Percentiles rank a stretch among this genome's conserved stretches.
phyloP scores from a whole-genome alignment of 2,329 filamentous ascomycete genomes.

The Aspergillus hiratsukae region DNA sequence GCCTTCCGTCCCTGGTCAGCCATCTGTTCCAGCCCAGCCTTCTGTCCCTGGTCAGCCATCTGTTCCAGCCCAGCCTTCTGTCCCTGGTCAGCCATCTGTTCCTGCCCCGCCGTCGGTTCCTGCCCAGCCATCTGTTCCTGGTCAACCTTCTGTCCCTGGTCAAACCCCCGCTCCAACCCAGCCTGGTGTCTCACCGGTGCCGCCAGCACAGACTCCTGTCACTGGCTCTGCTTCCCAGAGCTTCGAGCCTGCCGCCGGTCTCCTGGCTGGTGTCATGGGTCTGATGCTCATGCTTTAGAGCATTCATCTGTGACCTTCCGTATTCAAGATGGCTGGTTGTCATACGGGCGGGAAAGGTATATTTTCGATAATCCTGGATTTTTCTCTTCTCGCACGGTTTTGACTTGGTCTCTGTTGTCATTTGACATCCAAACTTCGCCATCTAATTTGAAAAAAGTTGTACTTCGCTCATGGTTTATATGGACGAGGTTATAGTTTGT shows the following conservation, averaged over 20 bases:
- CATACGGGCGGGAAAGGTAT: neutral
- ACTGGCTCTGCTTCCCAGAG: slow-evolving; percentile 31
- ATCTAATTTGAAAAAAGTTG: neutral
- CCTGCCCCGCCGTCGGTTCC: slow-evolving; percentile 5
- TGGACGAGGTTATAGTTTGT: neutral
- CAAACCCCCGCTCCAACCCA: slow-evolving; percentile 1
- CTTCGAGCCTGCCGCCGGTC: slow-evolving; percentile 32
- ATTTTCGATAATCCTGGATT: neutral
- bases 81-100: slow-evolving; percentile 4
- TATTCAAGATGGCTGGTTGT: neutral
- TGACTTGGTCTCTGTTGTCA: neutral
- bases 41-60: slow-evolving; percentile 2
- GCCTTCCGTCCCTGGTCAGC: neutral
- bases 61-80: slow-evolving; percentile 1
- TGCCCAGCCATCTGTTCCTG: neutral
- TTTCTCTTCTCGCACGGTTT: neutral
- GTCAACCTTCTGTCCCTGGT: slow-evolving; percentile 6
- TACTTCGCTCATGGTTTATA: neutral
- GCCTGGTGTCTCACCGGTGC: slow-evolving; percentile 6
- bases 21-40: slow-evolving; percentile 1
- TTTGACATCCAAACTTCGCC: neutral
- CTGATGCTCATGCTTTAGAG: slow-evolving; percentile 37
- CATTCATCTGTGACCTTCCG: neutral
- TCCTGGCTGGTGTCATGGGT: slow-evolving; percentile 35
- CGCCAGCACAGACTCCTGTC: slow-evolving; percentile 16